Percentiles rank a stretch among this genome's conserved stretches.
These are phyloP conservation scores for Arthrobotrys pseudoclavata DNA, from an alignment of 2,329 filamentous ascomycete genomes.

Conservation along the genomic window DNA sequence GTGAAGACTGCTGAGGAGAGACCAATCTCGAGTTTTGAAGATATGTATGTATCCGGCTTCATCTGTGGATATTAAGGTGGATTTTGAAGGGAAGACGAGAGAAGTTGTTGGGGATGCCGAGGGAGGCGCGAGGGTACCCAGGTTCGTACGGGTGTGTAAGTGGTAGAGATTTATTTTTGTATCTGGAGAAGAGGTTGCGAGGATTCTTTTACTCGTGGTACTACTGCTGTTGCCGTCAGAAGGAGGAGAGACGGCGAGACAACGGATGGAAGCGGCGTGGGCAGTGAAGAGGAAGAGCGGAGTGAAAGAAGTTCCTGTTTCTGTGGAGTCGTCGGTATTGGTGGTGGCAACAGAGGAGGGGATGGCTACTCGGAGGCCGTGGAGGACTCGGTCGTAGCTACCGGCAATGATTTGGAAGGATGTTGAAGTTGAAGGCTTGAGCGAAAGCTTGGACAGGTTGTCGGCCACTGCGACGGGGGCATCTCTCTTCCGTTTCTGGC, in stretches of 20 bases:
- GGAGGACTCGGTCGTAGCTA: slow-evolving; percentile 92
- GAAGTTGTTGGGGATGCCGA: slow-evolving; percentile 80
- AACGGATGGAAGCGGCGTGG: slow-evolving; percentile 89
- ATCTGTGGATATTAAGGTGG: slow-evolving; percentile 86
- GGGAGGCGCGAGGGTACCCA: slow-evolving; percentile 90
- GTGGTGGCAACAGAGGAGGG: not conserved
- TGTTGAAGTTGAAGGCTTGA: slow-evolving; percentile 63
- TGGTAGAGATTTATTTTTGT: slow-evolving; percentile 92
- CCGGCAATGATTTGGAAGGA: slow-evolving; percentile 92
- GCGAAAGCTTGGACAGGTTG: slow-evolving; percentile 42
- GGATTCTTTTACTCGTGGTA: slow-evolving; percentile 80
- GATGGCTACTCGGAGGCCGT: slow-evolving; percentile 73
- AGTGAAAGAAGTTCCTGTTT: slow-evolving; percentile 73
- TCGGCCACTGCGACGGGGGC: slow-evolving; percentile 14
- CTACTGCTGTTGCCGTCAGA: slow-evolving; percentile 71
- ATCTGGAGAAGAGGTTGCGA: slow-evolving; percentile 92
- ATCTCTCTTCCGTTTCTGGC: slow-evolving; percentile 49
- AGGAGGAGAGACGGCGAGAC: slow-evolving; percentile 84
- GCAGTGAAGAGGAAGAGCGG: slow-evolving; percentile 97
- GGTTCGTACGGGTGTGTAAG: slow-evolving; percentile 73
- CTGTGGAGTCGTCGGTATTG: not conserved
- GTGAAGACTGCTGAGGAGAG: slow-evolving; percentile 86
- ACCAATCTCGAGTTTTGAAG: slow-evolving; percentile 89
- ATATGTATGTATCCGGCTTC: slow-evolving; percentile 95
- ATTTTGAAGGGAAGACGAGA: slow-evolving; percentile 84